These are phyloP conservation scores for Exophiala aquamarina DNA, from an alignment of 2,329 filamentous ascomycete genomes.

Conservation along the genomic window DNA sequence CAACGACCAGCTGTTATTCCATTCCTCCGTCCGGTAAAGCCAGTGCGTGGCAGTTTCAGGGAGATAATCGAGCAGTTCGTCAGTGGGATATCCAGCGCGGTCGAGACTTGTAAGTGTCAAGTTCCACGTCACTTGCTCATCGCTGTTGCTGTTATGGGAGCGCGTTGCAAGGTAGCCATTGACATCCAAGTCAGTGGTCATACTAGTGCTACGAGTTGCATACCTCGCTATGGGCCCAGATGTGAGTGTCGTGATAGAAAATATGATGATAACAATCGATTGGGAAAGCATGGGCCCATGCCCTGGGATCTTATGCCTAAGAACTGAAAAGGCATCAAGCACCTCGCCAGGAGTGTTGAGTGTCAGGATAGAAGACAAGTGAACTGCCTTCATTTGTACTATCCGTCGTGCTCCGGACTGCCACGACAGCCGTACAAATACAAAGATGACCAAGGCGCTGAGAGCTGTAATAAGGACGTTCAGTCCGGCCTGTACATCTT, in stretches of 20 bases:
- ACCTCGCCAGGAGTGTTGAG: constrained; percentile 13
- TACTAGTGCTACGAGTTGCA: constrained; percentile 3
- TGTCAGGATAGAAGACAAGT: constrained; percentile 4
- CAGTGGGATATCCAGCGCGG: constrained; percentile 7
- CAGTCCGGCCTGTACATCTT: constrained; percentile 17
- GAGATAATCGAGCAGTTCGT: constrained; percentile 13
- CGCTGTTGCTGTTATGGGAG: neutral
- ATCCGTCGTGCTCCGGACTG: constrained; percentile 1
- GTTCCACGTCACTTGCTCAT: constrained; percentile 5
- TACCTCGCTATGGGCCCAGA: constrained; percentile 13
- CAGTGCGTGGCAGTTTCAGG: constrained; percentile 10
- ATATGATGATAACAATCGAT: constrained; percentile 4
- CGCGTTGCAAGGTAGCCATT: constrained; percentile 5
- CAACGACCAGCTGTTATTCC: constrained; percentile 16
- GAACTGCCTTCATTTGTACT: constrained; percentile 5
- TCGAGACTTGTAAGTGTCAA: constrained; percentile 3
- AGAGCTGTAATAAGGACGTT: constrained; percentile 15
- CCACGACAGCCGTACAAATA: constrained; percentile 12
- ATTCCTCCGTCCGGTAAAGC: constrained; percentile 8
- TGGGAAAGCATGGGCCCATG: constrained; percentile 9
- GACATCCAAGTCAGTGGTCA: neutral
- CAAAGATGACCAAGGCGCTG: constrained; percentile 5
- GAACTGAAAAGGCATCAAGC: constrained; percentile 7
- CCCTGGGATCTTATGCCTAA: constrained; percentile 4
- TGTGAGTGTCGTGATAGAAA: constrained; percentile 2